Evolutionary conservation across 192 early-diverging fungal species (phyloP).

Genomic region (Mortierella antarctica): DNA sequence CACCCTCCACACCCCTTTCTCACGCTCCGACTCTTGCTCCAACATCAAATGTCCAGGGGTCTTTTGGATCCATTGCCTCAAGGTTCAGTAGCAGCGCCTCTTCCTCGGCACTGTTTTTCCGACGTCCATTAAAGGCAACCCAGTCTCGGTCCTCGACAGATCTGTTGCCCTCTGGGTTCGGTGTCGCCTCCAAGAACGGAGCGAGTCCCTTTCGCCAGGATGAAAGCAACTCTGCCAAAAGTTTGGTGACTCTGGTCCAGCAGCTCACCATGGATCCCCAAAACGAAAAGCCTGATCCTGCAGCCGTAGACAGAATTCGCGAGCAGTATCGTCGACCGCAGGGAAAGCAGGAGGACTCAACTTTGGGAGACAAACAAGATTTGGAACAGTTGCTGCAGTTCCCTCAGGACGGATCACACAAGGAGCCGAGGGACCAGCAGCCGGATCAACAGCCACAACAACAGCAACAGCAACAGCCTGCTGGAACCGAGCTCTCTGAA

Average conservation of each 20-base stretch:
- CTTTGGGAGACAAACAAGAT: not conserved
- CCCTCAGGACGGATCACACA: no score
- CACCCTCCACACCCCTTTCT: not conserved
- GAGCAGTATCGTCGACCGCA: slow-evolving; percentile 5
- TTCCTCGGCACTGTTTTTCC: slow-evolving; percentile 30
- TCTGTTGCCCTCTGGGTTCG: not conserved
- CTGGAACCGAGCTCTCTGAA: slow-evolving; percentile 35
- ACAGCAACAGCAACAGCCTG: slow-evolving; percentile 2
- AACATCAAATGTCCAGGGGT: not conserved
- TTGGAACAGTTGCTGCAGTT: no score
- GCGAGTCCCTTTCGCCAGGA: not conserved
- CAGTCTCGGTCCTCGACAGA: slow-evolving; percentile 13
- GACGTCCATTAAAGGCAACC: slow-evolving; percentile 19
- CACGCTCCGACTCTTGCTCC: not conserved
- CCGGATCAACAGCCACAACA: not conserved
- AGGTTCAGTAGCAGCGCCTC: slow-evolving; percentile 26
- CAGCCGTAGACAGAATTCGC: slow-evolving; percentile 17
- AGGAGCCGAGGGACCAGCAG: not conserved
- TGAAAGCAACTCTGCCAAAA: not conserved
- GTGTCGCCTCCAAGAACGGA: not conserved
- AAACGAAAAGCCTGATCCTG: slow-evolving; percentile 18
- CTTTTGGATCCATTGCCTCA: slow-evolving; percentile 25
- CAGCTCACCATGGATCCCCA: slow-evolving; percentile 33
- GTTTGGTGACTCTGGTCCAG: slow-evolving; percentile 23
- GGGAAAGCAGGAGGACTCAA: not conserved